Percentiles rank a stretch among this genome's conserved stretches.
Conservation (phyloP, 129 eudicot species). For the Tagetes patula region DNA sequence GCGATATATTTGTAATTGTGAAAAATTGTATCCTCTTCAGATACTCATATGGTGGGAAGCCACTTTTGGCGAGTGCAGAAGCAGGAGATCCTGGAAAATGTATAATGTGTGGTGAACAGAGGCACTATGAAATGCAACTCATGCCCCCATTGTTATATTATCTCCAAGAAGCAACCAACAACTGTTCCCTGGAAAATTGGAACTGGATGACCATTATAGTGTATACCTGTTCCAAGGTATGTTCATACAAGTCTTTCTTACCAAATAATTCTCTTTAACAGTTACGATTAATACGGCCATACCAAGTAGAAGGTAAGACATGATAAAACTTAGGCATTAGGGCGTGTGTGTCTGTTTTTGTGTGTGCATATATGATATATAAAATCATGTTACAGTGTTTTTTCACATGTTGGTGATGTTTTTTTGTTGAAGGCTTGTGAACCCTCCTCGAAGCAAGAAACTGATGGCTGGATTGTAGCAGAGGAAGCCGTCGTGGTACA, state of each 20-base stretch:
- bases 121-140: slow-evolving; percentile 83
- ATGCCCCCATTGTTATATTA: slow-evolving; percentile 83
- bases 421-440: slow-evolving; percentile 51
- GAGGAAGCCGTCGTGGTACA: slow-evolving; percentile 72
- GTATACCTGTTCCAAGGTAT: slow-evolving; percentile 81
- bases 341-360: background rate
- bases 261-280: background rate
- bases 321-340: background rate
- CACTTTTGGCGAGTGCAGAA: slow-evolving; percentile 64
- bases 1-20: background rate
- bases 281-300: background rate
- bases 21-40: slow-evolving; percentile 38
- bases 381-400: background rate
- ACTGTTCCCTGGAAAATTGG: slow-evolving; percentile 55
- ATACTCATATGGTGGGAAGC: slow-evolving; percentile 76
- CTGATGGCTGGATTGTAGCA: slow-evolving; percentile 65
- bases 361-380: background rate
- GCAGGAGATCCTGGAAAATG: slow-evolving; percentile 56
- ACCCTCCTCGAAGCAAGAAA: slow-evolving; percentile 24
- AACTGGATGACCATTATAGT: slow-evolving; percentile 78
- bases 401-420: background rate
- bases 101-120: slow-evolving; percentile 65
- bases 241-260: slow-evolving; percentile 12
- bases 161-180: slow-evolving; percentile 60
- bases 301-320: background rate